A percentile compares a stretch with the other conserved stretches of the same genome.
These are phyloP conservation scores for Holtermanniella nyarrowii DNA, from an alignment of 768 basidiomycete genomes.

Conservation along the genomic window DNA sequence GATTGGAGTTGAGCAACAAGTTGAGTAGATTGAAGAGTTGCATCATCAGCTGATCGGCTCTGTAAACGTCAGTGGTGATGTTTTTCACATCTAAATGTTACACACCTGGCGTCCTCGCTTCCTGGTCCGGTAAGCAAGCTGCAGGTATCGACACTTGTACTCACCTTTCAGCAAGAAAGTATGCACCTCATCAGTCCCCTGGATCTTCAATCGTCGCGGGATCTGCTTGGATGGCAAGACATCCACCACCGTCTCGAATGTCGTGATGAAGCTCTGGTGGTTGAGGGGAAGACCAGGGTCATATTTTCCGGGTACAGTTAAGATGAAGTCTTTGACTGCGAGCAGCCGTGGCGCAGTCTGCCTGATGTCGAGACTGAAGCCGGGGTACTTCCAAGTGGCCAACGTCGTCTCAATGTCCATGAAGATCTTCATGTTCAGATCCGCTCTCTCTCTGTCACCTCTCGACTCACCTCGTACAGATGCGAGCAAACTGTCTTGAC, in stretches of 20 bases:
- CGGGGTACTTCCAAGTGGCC: conserved; percentile 29
- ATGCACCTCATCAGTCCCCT: conserved; percentile 19
- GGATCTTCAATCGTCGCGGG: conserved; percentile 33
- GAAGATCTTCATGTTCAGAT: conserved; percentile 20
- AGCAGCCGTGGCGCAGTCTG: conserved; percentile 31
- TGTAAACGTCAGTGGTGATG: conserved; percentile 32
- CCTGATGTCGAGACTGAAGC: conserved; percentile 26
- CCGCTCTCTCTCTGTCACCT: not conserved
- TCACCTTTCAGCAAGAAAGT: conserved; percentile 39
- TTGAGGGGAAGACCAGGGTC: conserved; percentile 27
- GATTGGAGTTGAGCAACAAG: conserved; percentile 31
- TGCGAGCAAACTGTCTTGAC: conserved; percentile 25
- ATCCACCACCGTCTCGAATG: conserved; percentile 28
- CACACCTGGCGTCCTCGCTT: not conserved
- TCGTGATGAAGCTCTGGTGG: conserved; percentile 36
- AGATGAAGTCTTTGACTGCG: conserved; percentile 26
- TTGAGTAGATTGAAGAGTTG: conserved; percentile 40
- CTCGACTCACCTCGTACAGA: conserved; percentile 18
- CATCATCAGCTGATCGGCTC: conserved; percentile 41
- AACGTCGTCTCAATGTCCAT: conserved; percentile 30
- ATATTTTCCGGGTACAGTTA: conserved; percentile 39
- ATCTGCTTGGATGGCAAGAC: conserved; percentile 34
- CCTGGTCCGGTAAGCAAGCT: not conserved
- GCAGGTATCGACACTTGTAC: too few species aligned
- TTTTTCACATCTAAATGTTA: too few species aligned